Conservation (phyloP, 2,329 filamentous ascomycete genomes). For the Lecanoromycetidae sp. region DNA sequence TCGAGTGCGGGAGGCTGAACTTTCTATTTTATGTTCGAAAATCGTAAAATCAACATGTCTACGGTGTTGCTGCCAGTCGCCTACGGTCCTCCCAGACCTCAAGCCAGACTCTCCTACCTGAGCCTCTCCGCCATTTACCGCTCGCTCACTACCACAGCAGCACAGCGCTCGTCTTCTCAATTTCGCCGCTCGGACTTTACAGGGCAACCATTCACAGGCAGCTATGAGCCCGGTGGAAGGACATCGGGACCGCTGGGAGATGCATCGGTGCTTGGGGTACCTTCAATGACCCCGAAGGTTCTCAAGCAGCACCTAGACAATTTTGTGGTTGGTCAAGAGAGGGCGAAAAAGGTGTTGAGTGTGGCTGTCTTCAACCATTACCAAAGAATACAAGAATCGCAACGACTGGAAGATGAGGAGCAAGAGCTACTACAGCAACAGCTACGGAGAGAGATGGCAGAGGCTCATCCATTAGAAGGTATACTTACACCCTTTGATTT, state of each 20-base stretch:
- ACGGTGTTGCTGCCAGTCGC: constrained; percentile 9
- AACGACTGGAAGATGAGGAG: constrained; percentile 66
- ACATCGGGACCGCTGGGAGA: constrained; percentile 52
- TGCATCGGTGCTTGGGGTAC: constrained; percentile 44
- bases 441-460: constrained; percentile 55
- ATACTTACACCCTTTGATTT: neutral
- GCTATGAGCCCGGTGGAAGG: constrained; percentile 50
- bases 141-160: constrained; percentile 26
- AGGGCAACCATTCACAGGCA: constrained; percentile 48
- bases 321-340: constrained; percentile 91
- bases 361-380: constrained; percentile 96
- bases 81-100: constrained; percentile 20
- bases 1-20: too few species aligned
- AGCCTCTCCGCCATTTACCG: constrained; percentile 25
- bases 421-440: constrained; percentile 61
- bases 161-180: constrained; percentile 32
- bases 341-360: constrained; percentile 81
- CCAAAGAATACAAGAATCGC: constrained; percentile 65
- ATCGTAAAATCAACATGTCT: too few species aligned
- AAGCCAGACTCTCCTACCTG: constrained; percentile 31
- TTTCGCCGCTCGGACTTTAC: constrained; percentile 52
- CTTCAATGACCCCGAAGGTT: constrained; percentile 47
- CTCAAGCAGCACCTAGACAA: constrained; percentile 88
- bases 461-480: constrained; percentile 71
- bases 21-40: too few species aligned